These are phyloP conservation scores for Lachnellula cervina DNA, from an alignment of 2,329 filamentous ascomycete species.

Conservation along the genomic window DNA sequence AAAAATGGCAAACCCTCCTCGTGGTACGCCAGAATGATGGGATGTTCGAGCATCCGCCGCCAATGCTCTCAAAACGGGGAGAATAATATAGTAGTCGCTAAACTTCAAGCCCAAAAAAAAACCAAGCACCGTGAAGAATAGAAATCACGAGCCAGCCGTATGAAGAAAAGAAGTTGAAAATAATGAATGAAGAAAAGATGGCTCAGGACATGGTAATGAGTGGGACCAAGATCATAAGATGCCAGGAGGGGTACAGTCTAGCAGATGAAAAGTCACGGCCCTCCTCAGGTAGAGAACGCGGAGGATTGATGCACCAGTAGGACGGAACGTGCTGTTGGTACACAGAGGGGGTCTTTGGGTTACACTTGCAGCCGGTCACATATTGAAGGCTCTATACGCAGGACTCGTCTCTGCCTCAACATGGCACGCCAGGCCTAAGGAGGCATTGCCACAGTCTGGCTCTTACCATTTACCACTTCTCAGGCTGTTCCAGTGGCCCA, in stretches of 20 bases:
- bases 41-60: slow-evolving; percentile 20
- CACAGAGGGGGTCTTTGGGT: too few species aligned
- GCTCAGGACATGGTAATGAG: neutral
- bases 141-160: slow-evolving; percentile 32
- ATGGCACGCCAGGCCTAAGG: too few species aligned
- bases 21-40: slow-evolving; percentile 21
- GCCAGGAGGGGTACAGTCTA: neutral
- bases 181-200: slow-evolving; percentile 15
- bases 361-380: too few species aligned
- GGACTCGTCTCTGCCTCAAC: too few species aligned
- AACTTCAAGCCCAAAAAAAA: slow-evolving; percentile 12
- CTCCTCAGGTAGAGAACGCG: neutral
- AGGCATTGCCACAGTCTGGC: too few species aligned
- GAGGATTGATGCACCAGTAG: neutral
- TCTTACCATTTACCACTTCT: neutral
- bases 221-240: slow-evolving; percentile 1
- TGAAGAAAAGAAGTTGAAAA: slow-evolving; percentile 20
- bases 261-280: neutral
- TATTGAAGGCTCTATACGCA: too few species aligned
- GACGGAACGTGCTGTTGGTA: too few species aligned
- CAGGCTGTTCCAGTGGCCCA: neutral
- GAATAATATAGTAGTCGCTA: neutral
- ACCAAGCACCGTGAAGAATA: slow-evolving; percentile 20
- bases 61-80: slow-evolving; percentile 11
- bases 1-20: slow-evolving; percentile 15